Evolutionary conservation across 495 filamentous ascomycete genomes (phyloP).

Genomic region (Physcia stellaris): DNA sequence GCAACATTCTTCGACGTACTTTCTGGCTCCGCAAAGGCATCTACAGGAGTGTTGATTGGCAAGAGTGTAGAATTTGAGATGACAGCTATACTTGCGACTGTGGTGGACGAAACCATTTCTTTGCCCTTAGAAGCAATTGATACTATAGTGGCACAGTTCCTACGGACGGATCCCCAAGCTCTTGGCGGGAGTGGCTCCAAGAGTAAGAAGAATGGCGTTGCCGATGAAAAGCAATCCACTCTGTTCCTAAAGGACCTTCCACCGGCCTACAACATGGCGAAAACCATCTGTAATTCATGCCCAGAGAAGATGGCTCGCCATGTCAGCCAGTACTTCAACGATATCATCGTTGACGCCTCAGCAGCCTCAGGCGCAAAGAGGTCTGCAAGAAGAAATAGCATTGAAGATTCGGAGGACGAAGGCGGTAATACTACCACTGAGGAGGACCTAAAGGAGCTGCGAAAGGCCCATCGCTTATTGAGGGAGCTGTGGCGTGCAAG

Average conservation of each 20-base stretch:
- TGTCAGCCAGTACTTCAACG: constrained; percentile 92
- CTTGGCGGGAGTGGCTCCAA: constrained; percentile 32
- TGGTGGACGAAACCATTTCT: constrained; percentile 77
- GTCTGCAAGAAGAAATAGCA: constrained; percentile 31
- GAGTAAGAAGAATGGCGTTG: constrained; percentile 42
- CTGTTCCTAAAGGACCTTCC: constrained; percentile 74
- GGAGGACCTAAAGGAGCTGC: constrained; percentile 72
- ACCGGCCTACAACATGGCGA: constrained; percentile 90
- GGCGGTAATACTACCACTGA: constrained; percentile 45
- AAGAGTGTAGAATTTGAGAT: constrained; percentile 90
- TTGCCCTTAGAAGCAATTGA: constrained; percentile 79
- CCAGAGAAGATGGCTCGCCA: constrained; percentile 88
- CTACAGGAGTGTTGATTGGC: constrained; percentile 62
- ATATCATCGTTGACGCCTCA: constrained; percentile 83
- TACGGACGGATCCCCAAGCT: constrained; percentile 60
- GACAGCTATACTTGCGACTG: constrained; percentile 66
- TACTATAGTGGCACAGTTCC: constrained; percentile 86
- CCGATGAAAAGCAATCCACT: constrained; percentile 64
- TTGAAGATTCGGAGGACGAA: constrained; percentile 65
- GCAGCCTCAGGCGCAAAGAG: constrained; percentile 25
- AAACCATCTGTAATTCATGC: constrained; percentile 78
- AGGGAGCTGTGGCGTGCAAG: constrained; percentile 91
- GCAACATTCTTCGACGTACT: constrained; percentile 84
- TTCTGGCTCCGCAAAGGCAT: constrained; percentile 57
- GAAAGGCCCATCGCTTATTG: constrained; percentile 77